Percentiles rank a stretch among this genome's conserved stretches.
Evolutionary conservation across 139 green algal genomes (phyloP).

Genomic region (Raphidocelis subcapitata): DNA sequence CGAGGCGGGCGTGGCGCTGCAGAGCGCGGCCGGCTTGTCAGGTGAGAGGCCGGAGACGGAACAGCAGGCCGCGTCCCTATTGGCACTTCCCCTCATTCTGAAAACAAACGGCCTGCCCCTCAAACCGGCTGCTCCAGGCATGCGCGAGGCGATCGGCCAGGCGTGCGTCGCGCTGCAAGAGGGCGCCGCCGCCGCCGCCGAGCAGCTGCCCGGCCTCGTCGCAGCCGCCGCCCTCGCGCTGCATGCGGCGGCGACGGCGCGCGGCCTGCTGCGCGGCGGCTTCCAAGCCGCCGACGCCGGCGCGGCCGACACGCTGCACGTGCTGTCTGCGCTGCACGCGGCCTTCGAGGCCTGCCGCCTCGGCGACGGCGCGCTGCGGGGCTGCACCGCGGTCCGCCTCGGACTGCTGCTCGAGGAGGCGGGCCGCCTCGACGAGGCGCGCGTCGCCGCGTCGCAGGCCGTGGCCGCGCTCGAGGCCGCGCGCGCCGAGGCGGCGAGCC

Average conservation of each 20-base stretch:
- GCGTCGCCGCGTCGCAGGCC: neutral
- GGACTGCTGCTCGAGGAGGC: slow-evolving; percentile 46
- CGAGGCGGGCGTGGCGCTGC: neutral
- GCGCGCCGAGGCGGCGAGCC: slow-evolving; percentile 30
- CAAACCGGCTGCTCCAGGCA: no score
- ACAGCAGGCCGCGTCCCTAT: neutral
- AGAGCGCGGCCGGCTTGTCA: neutral
- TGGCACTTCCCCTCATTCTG: neutral
- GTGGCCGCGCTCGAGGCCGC: slow-evolving; percentile 18
- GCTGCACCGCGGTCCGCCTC: slow-evolving; percentile 37
- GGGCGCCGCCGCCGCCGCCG: neutral
- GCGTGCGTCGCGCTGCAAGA: neutral
- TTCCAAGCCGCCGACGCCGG: neutral
- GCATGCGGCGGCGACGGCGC: slow-evolving; percentile 1
- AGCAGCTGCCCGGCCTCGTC: slow-evolving; percentile 3
- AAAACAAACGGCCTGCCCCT: no score
- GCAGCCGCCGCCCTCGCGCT: slow-evolving; percentile 13
- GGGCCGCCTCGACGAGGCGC: slow-evolving; percentile 2
- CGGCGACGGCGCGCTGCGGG: slow-evolving; percentile 40
- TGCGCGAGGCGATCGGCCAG: neutral
- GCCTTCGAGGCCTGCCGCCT: slow-evolving; percentile 27
- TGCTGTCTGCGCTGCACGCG: slow-evolving; percentile 18
- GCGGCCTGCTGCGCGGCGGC: slow-evolving; percentile 1
- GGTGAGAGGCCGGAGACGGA: neutral
- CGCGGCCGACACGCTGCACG: neutral